phyloP scores from a whole-genome alignment of 805 yeast species.

The Saturnispora silvae region DNA sequence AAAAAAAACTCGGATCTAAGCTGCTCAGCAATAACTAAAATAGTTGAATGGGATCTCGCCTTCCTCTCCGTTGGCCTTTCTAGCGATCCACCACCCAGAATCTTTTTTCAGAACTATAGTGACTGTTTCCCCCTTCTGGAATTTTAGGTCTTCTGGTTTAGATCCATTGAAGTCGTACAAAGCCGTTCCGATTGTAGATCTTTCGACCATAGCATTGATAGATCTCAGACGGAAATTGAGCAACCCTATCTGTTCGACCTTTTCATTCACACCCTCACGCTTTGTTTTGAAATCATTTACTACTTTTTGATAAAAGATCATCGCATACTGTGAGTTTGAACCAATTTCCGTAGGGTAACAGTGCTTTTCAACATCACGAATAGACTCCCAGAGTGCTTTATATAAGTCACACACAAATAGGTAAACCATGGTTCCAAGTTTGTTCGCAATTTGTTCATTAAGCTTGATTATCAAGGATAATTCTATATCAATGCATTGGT shows the following conservation, averaged over 20 bases:
- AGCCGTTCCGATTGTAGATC: conserved; percentile 23
- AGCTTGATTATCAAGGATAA: conserved; percentile 34
- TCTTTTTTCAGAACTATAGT: conserved; percentile 27
- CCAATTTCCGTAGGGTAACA: neutral
- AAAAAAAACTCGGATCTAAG: neutral
- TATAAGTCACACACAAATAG: conserved; percentile 13
- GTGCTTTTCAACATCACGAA: neutral
- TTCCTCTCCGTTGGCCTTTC: conserved; percentile 24
- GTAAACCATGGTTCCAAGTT: conserved; percentile 19
- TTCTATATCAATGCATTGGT: conserved; percentile 33
- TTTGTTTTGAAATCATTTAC: neutral
- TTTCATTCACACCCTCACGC: neutral
- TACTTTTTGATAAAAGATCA: conserved; percentile 7
- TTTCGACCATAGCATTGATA: neutral
- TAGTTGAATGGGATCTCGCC: conserved; percentile 42
- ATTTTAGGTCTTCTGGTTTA: conserved; percentile 32
- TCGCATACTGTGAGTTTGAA: conserved; percentile 1
- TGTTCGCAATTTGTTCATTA: conserved; percentile 24
- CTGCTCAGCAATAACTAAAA: conserved; percentile 8
- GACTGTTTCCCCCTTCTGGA: conserved; percentile 34
- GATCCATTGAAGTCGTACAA: conserved; percentile 29
- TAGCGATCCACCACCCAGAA: conserved; percentile 43
- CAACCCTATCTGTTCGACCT: conserved; percentile 4
- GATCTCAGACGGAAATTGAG: conserved; percentile 3
- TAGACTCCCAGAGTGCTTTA: conserved; percentile 12